A percentile compares a stretch with the other conserved stretches of the same genome.
Evolutionary conservation across 345 rosid species (phyloP).

Genomic region (Bruguiera gymnorhiza): DNA sequence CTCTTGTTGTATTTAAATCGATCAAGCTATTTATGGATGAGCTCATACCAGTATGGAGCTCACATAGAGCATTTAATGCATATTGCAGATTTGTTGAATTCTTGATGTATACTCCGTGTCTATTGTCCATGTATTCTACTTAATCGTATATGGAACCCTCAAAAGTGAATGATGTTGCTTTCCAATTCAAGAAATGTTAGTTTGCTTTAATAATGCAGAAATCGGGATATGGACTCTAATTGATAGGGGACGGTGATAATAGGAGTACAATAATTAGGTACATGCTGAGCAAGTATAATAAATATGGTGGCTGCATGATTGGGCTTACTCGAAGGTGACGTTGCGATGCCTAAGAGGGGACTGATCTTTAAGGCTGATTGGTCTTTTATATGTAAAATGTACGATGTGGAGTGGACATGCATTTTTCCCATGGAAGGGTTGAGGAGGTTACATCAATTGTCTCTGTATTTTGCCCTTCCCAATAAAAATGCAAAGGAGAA

Average conservation of each 20-base stretch:
- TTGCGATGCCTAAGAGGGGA: neutral
- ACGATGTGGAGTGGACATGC: neutral
- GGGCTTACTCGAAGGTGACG: too few species aligned
- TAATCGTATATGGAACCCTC: neutral
- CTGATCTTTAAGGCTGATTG: neutral
- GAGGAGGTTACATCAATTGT: too few species aligned
- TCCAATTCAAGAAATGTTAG: neutral
- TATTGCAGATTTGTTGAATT: neutral
- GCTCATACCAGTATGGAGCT: constrained; percentile 2
- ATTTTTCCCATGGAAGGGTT: neutral
- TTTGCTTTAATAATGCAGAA: neutral
- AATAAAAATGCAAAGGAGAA: too few species aligned
- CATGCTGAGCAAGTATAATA: neutral
- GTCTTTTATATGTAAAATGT: neutral
- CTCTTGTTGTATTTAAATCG: neutral
- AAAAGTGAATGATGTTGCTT: neutral
- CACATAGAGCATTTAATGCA: constrained; percentile 6
- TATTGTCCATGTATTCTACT: neutral
- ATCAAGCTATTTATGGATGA: neutral
- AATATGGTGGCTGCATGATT: neutral
- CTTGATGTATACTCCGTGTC: neutral
- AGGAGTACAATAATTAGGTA: neutral
- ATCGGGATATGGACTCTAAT: neutral
- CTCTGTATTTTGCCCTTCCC: too few species aligned
- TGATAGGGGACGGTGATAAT: neutral